phyloP scores from a whole-genome alignment of 192 early-diverging fungal species.

The Entomortierella lignicola region DNA sequence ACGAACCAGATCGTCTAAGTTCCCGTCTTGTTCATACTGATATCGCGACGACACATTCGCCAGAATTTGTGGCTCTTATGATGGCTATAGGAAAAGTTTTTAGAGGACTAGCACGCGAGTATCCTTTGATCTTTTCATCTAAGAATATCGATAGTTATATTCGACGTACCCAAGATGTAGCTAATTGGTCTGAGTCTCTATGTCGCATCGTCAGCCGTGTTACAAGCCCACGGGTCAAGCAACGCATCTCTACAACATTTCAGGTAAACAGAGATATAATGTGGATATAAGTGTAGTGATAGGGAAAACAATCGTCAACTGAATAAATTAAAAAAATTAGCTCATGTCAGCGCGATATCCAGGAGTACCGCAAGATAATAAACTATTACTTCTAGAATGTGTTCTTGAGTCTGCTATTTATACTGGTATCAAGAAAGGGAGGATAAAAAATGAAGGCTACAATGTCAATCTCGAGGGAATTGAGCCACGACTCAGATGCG shows the following conservation, averaged over 20 bases:
- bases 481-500: no score
- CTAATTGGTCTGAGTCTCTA: not conserved
- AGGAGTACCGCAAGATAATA: not conserved
- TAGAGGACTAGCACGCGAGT: not conserved
- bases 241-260: constrained; percentile 7
- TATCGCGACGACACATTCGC: not conserved
- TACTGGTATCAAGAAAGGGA: not conserved
- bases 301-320: no score
- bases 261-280: constrained; percentile 20
- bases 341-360: constrained; percentile 6
- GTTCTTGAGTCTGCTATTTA: constrained; percentile 4
- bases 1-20: not conserved
- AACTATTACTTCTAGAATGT: constrained; percentile 2
- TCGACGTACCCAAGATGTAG: not conserved
- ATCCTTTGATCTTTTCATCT: constrained; percentile 19
- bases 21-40: not conserved
- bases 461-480: no score
- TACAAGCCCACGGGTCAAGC: not conserved
- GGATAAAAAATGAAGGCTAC: no score
- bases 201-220: constrained; percentile 3
- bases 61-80: not conserved
- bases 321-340: not conserved
- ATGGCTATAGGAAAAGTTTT: not conserved
- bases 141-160: not conserved
- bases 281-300: no score